phyloP scores from a whole-genome alignment of 73 alveolate species.

The Paramecium primaurelia region DNA sequence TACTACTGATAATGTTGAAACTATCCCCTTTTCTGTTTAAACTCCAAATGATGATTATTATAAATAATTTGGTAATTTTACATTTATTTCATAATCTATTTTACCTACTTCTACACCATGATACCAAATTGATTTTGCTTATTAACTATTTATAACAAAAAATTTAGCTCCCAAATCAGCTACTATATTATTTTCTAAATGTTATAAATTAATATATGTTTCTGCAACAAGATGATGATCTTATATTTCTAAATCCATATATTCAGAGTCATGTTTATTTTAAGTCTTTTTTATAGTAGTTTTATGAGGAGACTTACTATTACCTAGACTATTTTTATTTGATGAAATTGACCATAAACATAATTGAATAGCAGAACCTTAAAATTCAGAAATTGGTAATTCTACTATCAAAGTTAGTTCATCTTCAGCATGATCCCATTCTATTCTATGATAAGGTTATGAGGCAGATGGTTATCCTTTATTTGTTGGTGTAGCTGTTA shows the following conservation, averaged over 20 bases:
- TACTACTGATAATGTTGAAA: neutral
- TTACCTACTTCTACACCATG: conserved; percentile 25
- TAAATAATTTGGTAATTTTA: neutral
- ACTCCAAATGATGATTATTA: conserved; percentile 8
- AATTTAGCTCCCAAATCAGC: conserved; percentile 6
- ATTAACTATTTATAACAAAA: neutral
- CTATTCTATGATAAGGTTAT: neutral
- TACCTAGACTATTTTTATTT: neutral
- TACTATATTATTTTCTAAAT: neutral
- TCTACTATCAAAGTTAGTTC: neutral
- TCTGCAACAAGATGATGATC: conserved; percentile 26
- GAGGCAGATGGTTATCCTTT: neutral
- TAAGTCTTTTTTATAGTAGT: neutral
- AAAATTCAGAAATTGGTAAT: neutral
- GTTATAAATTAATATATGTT: neutral
- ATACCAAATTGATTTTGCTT: neutral
- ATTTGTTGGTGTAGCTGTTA: neutral
- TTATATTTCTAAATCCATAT: neutral
- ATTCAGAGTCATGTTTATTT: neutral
- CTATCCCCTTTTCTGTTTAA: conserved; percentile 4
- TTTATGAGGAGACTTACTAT: neutral
- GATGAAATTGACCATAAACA: conserved; percentile 8
- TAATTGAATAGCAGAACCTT: neutral
- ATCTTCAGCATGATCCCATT: conserved; percentile 3
- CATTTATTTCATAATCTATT: neutral